phyloP scores from a whole-genome alignment of 2,329 filamentous ascomycete genomes.

The Botryotinia narcissicola region DNA sequence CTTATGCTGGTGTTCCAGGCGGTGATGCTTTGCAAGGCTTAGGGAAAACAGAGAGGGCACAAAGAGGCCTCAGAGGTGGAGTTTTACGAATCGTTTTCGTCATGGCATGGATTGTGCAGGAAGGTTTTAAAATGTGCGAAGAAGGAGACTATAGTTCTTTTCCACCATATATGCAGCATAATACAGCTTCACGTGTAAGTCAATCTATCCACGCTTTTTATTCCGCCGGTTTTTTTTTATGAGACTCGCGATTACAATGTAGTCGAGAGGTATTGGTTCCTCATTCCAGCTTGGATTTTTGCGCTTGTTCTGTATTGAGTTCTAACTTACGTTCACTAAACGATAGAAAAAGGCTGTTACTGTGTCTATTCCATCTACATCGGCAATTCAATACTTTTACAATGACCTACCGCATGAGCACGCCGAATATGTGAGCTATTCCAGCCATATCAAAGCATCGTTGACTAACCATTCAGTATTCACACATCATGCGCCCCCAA shows the following conservation, averaged over 20 bases:
- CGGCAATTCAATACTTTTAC: slow-evolving; percentile 16
- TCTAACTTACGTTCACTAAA: slow-evolving; percentile 18
- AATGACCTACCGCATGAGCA: slow-evolving; percentile 16
- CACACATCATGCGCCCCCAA: slow-evolving; percentile 34
- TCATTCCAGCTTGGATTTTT: background rate
- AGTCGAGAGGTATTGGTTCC: too few relatives aligned
- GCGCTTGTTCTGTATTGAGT: background rate
- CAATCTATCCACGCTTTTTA: background rate
- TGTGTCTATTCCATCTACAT: slow-evolving; percentile 11
- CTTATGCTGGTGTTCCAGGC: slow-evolving; percentile 32
- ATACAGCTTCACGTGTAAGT: slow-evolving; percentile 20
- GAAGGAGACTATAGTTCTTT: slow-evolving; percentile 20
- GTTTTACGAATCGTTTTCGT: slow-evolving; percentile 42
- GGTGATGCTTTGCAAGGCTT: slow-evolving; percentile 32
- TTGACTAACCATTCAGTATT: slow-evolving; percentile 34
- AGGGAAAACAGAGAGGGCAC: slow-evolving; percentile 30
- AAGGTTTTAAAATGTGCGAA: slow-evolving; percentile 18
- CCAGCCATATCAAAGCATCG: background rate
- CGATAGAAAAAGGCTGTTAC: slow-evolving; percentile 19
- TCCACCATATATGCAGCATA: slow-evolving; percentile 13
- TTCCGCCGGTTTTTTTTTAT: background rate
- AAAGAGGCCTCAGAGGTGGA: slow-evolving; percentile 26
- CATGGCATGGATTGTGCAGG: slow-evolving; percentile 38
- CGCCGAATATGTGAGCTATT: slow-evolving; percentile 17
- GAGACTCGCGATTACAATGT: background rate